Evolutionary conservation across 2,329 filamentous ascomycete genomes (phyloP).

Genomic region (Fusarium sp.): DNA sequence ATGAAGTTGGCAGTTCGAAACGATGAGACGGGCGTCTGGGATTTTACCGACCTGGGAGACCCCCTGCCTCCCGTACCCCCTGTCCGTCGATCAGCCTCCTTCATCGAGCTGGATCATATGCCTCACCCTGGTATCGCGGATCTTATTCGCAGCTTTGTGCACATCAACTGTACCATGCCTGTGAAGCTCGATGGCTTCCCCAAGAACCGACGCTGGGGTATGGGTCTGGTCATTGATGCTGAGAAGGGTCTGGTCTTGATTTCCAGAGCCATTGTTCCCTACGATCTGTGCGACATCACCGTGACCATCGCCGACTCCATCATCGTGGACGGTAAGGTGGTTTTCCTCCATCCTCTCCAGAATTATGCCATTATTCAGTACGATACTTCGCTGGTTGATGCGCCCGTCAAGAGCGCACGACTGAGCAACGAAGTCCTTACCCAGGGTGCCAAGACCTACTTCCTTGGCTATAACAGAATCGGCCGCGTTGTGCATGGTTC

Average conservation of each 20-base stretch:
- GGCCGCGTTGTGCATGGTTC: slow-evolving; percentile 93
- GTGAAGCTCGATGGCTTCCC: slow-evolving; percentile 98
- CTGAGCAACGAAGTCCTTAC: slow-evolving; percentile 86
- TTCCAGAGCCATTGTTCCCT: slow-evolving; percentile 92
- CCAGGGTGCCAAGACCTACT: slow-evolving; percentile 93
- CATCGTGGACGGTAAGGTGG: slow-evolving; percentile 91
- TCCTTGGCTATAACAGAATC: slow-evolving; percentile 98
- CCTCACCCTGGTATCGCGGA: slow-evolving; percentile 92
- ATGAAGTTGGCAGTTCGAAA: slow-evolving; percentile 95
- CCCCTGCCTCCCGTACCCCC: slow-evolving; percentile 80
- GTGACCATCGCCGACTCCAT: slow-evolving; percentile 97
- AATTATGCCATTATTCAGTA: slow-evolving; percentile 98
- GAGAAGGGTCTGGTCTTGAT: slow-evolving; percentile 95
- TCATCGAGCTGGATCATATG: slow-evolving; percentile 91
- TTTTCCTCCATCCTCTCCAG: slow-evolving; percentile 96
- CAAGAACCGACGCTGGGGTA: slow-evolving; percentile 92
- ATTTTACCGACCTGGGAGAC: slow-evolving; percentile 88
- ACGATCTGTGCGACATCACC: slow-evolving; percentile 95
- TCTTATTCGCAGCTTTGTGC: slow-evolving; percentile 93
- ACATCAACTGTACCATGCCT: slow-evolving; percentile 92
- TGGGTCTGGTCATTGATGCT: slow-evolving; percentile 96
- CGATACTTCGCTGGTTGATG: slow-evolving; percentile 91
- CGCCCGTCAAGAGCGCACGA: slow-evolving; percentile 89
- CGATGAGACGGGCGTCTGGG: slow-evolving; percentile 91
- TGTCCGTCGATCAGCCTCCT: slow-evolving; percentile 82